phyloP scores from a whole-genome alignment of 257 asterid genomes.

The Capsicum baccatum region DNA sequence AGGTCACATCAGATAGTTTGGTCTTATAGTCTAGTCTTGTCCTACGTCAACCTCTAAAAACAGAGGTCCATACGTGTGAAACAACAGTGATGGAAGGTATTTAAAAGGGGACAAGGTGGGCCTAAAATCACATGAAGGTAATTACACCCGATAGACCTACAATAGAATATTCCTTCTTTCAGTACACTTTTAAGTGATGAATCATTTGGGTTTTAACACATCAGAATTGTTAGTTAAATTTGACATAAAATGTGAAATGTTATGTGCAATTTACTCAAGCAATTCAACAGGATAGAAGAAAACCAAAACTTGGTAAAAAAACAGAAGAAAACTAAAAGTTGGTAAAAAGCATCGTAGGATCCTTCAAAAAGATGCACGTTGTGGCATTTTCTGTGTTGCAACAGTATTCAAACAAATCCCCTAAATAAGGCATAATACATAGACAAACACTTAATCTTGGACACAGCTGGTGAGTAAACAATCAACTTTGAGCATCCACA shows the following conservation, averaged over 20 bases:
- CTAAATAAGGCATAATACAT: no score
- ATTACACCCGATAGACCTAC: not conserved
- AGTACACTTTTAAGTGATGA: not conserved
- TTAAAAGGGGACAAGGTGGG: no score
- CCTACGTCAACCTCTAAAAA: not conserved
- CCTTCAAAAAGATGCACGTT: no score
- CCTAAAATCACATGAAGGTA: not conserved
- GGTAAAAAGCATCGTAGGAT: slow-evolving; percentile 13
- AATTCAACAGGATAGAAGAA: not conserved
- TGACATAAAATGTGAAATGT: not conserved
- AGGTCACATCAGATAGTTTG: not conserved
- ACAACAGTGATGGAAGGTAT: no score
- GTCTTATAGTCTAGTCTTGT: not conserved
- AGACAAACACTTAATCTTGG: no score
- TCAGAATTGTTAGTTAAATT: not conserved
- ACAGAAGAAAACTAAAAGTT: not conserved
- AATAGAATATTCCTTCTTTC: not conserved
- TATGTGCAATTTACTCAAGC: not conserved
- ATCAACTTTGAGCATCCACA: no score
- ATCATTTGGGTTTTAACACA: not conserved
- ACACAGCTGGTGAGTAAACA: no score
- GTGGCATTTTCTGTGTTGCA: no score
- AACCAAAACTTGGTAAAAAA: not conserved
- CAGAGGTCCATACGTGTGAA: not conserved
- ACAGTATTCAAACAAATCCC: no score